Evolutionary conservation across 1,139 yeast species (phyloP).

Genomic region (Pichia terricola): DNA sequence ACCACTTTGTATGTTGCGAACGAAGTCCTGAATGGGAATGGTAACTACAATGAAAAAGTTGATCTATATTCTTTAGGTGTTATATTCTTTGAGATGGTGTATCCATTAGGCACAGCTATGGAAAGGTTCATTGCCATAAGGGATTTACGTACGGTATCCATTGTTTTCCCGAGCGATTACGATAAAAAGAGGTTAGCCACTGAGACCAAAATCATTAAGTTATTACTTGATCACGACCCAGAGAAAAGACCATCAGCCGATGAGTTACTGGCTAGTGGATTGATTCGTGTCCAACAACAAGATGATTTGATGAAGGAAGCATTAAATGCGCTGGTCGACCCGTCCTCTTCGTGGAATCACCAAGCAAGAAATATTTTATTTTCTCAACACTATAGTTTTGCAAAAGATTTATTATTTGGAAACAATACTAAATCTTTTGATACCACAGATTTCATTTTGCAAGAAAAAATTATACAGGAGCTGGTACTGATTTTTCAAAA

Average conservation of each 20-base stretch:
- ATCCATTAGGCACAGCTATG: slow-evolving; percentile 78
- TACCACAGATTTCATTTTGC: slow-evolving; percentile 33
- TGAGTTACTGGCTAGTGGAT: slow-evolving; percentile 65
- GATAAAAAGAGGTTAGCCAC: slow-evolving; percentile 37
- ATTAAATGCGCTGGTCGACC: slow-evolving; percentile 71
- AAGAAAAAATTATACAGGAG: slow-evolving; percentile 44
- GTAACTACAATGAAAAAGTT: slow-evolving; percentile 79
- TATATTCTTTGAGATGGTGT: slow-evolving; percentile 92
- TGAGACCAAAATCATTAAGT: slow-evolving; percentile 57
- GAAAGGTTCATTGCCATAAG: slow-evolving; percentile 71
- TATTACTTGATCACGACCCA: slow-evolving; percentile 72
- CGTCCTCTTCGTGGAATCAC: slow-evolving; percentile 89
- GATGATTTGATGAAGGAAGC: slow-evolving; percentile 88
- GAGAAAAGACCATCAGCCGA: slow-evolving; percentile 69
- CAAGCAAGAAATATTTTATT: slow-evolving; percentile 83
- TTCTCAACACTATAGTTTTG: slow-evolving; percentile 72
- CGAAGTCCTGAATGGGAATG: slow-evolving; percentile 64
- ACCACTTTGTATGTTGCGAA: slow-evolving; percentile 88
- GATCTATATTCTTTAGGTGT: slow-evolving; percentile 94
- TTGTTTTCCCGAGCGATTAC: slow-evolving; percentile 64
- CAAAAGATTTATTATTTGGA: slow-evolving; percentile 76
- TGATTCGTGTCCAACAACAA: slow-evolving; percentile 80
- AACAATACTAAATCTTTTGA: slow-evolving; percentile 24
- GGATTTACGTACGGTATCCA: slow-evolving; percentile 45
- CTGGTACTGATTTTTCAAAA: slow-evolving; percentile 51